phyloP scores from a whole-genome alignment of 805 yeast genomes.

The Kodamaea kaohsiungensis region DNA sequence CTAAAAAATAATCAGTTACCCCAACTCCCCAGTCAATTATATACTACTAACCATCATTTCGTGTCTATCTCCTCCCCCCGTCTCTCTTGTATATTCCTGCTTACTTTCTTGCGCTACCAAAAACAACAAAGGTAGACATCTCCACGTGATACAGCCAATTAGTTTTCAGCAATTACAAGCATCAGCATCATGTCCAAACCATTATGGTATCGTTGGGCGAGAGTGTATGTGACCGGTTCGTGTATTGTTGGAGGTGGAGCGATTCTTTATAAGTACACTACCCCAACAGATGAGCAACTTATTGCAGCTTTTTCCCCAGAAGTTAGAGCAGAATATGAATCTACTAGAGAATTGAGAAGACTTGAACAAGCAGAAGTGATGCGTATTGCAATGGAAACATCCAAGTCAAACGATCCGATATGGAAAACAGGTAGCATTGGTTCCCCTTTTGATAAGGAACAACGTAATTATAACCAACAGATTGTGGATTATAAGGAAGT shows the following conservation, averaged over 20 bases:
- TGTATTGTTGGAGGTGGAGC: constrained; percentile 74
- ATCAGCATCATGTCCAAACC: constrained; percentile 31
- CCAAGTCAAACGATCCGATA: constrained; percentile 72
- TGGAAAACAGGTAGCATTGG: constrained; percentile 77
- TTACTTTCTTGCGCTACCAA: too few species aligned
- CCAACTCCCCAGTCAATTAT: too few species aligned
- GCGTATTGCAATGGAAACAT: constrained; percentile 62
- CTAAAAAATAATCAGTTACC: too few species aligned
- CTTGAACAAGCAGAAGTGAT: constrained; percentile 70
- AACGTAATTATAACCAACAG: constrained; percentile 35
- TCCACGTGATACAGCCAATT: not conserved
- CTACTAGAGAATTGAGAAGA: constrained; percentile 59
- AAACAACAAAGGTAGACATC: not conserved
- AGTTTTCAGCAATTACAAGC: not conserved
- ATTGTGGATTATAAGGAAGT: constrained; percentile 46
- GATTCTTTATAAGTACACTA: constrained; percentile 65
- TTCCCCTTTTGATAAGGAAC: constrained; percentile 64
- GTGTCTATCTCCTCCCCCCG: too few species aligned
- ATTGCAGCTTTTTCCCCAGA: constrained; percentile 80
- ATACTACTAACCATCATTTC: too few species aligned
- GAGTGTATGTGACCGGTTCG: constrained; percentile 60
- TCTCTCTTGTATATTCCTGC: too few species aligned
- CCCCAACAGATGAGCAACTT: constrained; percentile 84
- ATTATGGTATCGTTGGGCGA: constrained; percentile 59
- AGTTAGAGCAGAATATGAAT: constrained; percentile 70